A percentile compares a stretch with the other conserved stretches of the same genome.
Conservation (phyloP, 1,139 yeast species). For the Geotrichum histeridarum region DNA sequence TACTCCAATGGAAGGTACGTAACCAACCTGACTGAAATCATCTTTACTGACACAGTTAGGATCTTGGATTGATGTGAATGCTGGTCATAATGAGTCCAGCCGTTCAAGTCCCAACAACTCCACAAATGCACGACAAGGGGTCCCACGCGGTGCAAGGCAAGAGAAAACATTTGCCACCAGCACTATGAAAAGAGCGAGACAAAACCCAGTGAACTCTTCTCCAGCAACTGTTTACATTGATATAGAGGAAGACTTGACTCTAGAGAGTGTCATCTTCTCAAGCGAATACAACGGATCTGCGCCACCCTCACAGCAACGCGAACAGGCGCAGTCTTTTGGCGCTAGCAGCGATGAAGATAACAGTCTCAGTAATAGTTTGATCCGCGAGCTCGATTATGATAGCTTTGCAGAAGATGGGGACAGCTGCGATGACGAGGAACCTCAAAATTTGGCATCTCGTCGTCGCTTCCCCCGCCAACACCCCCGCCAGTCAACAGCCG, state of each 20-base stretch:
- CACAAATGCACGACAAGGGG: background rate
- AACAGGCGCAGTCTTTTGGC: background rate
- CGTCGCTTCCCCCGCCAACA: background rate
- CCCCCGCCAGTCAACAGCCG: too few relatives aligned
- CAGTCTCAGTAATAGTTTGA: background rate
- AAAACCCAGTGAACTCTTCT: background rate
- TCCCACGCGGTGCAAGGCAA: background rate
- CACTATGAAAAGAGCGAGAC: background rate
- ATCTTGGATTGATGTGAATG: constrained; percentile 6
- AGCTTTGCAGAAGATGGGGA: background rate
- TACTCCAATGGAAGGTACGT: constrained; percentile 5
- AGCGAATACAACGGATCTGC: constrained; percentile 10
- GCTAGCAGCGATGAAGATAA: constrained; percentile 3
- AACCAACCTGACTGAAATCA: too few relatives aligned
- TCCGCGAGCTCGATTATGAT: background rate
- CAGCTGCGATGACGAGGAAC: background rate
- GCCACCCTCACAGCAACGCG: background rate
- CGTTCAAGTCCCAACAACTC: background rate
- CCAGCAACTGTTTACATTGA: constrained; percentile 6
- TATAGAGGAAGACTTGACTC: constrained; percentile 10
- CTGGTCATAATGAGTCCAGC: background rate
- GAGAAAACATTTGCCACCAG: background rate
- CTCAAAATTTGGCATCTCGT: background rate
- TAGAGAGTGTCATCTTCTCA: constrained; percentile 7
- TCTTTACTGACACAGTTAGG: background rate